Conservation (phyloP, 1,284 basidiomycete genomes). For the Macrocystidia cucumis region DNA sequence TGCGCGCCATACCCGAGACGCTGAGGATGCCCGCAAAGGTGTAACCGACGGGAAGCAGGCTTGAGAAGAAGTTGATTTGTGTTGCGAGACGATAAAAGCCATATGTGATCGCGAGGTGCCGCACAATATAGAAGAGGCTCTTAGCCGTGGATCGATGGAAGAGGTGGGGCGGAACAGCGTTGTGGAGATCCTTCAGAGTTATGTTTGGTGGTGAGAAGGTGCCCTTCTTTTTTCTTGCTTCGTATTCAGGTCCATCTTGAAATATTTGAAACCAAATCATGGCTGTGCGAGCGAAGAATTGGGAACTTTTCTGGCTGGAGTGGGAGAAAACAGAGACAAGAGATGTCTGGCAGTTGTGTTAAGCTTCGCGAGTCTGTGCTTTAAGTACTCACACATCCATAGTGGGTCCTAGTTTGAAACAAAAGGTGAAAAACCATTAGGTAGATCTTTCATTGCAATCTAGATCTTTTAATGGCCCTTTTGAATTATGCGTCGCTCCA, state of each 20-base stretch:
- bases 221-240: slow-evolving; percentile 19
- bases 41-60: slow-evolving; percentile 17
- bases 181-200: slow-evolving; percentile 36
- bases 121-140: slow-evolving; percentile 28
- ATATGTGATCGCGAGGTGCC: slow-evolving; percentile 32
- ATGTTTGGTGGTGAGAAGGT: slow-evolving; percentile 33
- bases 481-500: too few relatives aligned
- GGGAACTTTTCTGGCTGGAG: slow-evolving; percentile 9
- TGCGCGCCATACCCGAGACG: slow-evolving; percentile 12
- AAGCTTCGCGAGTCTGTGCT: neutral
- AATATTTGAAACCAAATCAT: slow-evolving; percentile 29
- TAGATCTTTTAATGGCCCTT: too few relatives aligned
- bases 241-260: slow-evolving; percentile 29
- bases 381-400: too few relatives aligned
- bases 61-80: too few relatives aligned
- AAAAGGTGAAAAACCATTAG: too few relatives aligned
- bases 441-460: too few relatives aligned
- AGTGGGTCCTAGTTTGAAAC: too few relatives aligned
- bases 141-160: slow-evolving; percentile 36
- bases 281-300: too few relatives aligned
- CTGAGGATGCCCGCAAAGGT: slow-evolving; percentile 11
- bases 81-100: slow-evolving; percentile 30
- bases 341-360: too few relatives aligned
- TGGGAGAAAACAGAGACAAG: too few relatives aligned
- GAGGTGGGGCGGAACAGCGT: slow-evolving; percentile 38